Conservation (phyloP, 2,329 filamentous ascomycete genomes). For the Aureobasidium subglaciale region DNA sequence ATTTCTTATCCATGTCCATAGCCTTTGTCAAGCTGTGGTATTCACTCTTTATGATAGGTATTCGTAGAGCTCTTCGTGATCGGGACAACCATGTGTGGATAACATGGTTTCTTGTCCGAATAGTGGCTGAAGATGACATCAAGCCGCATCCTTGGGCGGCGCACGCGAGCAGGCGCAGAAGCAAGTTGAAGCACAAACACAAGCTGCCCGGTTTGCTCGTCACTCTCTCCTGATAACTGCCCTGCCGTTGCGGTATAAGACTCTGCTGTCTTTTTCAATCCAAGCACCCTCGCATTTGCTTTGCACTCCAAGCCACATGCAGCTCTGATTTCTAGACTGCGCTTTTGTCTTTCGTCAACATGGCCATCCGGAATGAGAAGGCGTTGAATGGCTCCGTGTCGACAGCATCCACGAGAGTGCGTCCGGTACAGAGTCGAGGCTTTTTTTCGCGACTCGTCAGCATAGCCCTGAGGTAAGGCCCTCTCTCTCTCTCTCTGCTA, state of each 20-base stretch:
- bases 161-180: constrained; percentile 7
- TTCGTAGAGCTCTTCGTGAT: not conserved
- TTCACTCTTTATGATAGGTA: not conserved
- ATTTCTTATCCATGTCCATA: too few relatives aligned
- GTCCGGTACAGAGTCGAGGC: constrained; percentile 7
- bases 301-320: not conserved
- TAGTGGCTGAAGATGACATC: not conserved
- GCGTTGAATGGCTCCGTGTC: constrained; percentile 15
- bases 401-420: not conserved
- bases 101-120: not conserved
- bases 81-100: not conserved
- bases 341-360: not conserved
- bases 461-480: constrained; percentile 15
- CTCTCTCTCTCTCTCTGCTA: not conserved
- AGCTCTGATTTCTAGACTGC: not conserved
- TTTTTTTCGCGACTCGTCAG: constrained; percentile 15
- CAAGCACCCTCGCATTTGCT: not conserved
- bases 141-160: not conserved
- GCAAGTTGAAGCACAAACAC: constrained; percentile 5
- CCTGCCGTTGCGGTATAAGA: not conserved
- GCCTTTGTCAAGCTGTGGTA: too few relatives aligned
- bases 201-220: constrained; percentile 6
- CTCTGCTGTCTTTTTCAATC: not conserved
- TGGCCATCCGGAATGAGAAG: constrained; percentile 16
- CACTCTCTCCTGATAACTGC: not conserved